Evolutionary conservation across 2,329 filamentous ascomycete genomes (phyloP).

Genomic region (Alternaria ethzedia): DNA sequence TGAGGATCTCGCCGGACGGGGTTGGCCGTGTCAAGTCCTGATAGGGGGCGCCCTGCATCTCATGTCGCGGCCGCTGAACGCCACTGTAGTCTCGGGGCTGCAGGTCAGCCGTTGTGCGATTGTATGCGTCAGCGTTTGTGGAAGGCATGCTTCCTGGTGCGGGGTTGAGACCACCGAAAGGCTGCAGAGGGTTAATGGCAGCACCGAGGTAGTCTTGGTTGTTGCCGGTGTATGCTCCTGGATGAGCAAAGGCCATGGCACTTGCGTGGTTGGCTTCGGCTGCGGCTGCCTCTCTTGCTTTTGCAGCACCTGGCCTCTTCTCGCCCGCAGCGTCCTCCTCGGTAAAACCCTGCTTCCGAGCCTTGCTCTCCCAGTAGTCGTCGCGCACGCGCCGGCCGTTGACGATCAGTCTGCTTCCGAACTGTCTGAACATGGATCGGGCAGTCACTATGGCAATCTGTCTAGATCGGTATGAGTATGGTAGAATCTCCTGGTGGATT

Average conservation of each 20-base stretch:
- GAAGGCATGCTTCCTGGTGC: conserved; percentile 75
- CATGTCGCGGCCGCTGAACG: conserved; percentile 85
- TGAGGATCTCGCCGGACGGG: conserved; percentile 77
- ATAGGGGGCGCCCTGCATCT: conserved; percentile 82
- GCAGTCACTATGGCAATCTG: conserved; percentile 99
- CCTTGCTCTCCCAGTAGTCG: conserved; percentile 99
- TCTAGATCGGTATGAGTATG: conserved; percentile 96
- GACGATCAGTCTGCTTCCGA: conserved; percentile 90
- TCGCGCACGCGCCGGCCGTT: conserved; percentile 91
- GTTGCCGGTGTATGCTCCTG: conserved; percentile 39
- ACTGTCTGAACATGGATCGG: conserved; percentile 97
- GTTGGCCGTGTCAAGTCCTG: conserved; percentile 83
- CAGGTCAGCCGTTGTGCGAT: conserved; percentile 76
- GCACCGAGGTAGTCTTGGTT: conserved; percentile 42
- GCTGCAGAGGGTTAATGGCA: conserved; percentile 40
- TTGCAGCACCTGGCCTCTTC: conserved; percentile 90
- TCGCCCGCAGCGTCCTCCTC: conserved; percentile 95
- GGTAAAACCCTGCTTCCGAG: conserved; percentile 95
- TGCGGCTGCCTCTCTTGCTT: conserved; percentile 81
- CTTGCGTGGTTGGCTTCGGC: conserved; percentile 66
- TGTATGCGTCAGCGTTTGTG: conserved; percentile 68
- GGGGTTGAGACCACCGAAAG: conserved; percentile 66
- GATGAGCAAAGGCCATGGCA: conserved; percentile 47
- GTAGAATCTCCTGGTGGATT: conserved; percentile 91
- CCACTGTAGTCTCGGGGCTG: conserved; percentile 81